A percentile compares a stretch with the other conserved stretches of the same genome.
Conservation (phyloP, 2,329 filamentous ascomycete genomes). For the Phoma sp. region DNA sequence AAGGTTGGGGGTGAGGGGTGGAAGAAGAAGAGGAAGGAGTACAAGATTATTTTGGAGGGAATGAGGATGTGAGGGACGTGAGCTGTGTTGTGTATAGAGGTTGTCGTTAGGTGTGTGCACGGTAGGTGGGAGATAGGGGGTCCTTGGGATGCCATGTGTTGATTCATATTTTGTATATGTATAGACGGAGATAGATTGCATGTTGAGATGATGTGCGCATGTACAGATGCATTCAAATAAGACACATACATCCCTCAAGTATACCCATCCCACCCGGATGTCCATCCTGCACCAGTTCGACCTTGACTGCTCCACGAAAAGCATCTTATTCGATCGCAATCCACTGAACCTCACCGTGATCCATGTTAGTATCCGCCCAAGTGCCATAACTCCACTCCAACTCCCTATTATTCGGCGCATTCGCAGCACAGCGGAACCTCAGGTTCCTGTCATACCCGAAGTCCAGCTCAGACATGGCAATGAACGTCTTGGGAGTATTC, state of each 20-base stretch:
- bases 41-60: slow-evolving; percentile 71
- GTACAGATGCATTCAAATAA: no score
- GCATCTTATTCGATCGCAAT: neutral
- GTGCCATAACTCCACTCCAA: neutral
- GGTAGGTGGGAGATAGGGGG: no score
- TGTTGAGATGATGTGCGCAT: no score
- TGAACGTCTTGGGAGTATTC: neutral
- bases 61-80: slow-evolving; percentile 24
- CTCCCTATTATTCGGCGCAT: neutral
- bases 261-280: no score
- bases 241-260: no score
- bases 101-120: no score
- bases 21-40: slow-evolving; percentile 77
- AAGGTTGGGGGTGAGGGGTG: slow-evolving; percentile 57
- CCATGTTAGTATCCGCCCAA: neutral
- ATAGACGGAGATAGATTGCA: no score
- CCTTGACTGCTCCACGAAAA: no score
- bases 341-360: slow-evolving; percentile 1
- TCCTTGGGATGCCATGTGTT: no score
- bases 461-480: neutral
- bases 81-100: no score
- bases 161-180: no score
- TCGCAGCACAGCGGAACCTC: neutral
- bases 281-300: no score
- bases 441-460: neutral